Percentiles rank a stretch among this genome's conserved stretches.
These are phyloP conservation scores for Dothistroma septosporum DNA, from an alignment of 2,329 filamentous ascomycete genomes.

Conservation along the genomic window DNA sequence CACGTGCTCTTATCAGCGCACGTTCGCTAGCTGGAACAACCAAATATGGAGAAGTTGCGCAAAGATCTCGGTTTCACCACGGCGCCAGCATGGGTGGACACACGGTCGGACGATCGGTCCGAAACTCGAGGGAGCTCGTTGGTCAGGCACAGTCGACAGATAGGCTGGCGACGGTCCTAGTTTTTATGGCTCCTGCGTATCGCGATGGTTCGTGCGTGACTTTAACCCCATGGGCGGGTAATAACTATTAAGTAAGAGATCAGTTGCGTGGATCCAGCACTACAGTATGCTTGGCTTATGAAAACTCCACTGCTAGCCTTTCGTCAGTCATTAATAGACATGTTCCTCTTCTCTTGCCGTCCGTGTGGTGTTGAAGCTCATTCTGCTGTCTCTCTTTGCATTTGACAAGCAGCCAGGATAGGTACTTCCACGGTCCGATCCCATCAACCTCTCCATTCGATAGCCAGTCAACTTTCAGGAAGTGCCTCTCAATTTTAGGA, in stretches of 20 bases:
- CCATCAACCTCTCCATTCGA: not conserved
- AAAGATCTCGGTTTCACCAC: not conserved
- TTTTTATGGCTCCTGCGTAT: not conserved
- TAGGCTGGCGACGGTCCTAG: not conserved
- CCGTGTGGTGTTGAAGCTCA: not conserved
- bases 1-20: not conserved
- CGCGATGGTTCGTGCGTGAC: not conserved
- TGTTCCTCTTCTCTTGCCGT: not conserved
- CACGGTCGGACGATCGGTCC: not conserved
- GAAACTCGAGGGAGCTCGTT: not conserved
- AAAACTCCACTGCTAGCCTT: not conserved
- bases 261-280: not conserved
- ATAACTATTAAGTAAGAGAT: conserved; percentile 2
- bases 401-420: not conserved
- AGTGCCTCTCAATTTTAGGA: not conserved
- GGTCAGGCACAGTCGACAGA: not conserved
- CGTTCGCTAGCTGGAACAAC: not conserved
- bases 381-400: not conserved
- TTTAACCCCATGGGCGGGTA: not conserved
- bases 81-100: not conserved
- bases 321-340: not conserved
- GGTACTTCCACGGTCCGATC: not conserved
- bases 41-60: not conserved
- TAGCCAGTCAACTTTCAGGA: not conserved
- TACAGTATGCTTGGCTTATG: not conserved